Evolutionary conservation across 495 filamentous ascomycete species (phyloP).

Genomic region (Hypoxylon fragiforme): DNA sequence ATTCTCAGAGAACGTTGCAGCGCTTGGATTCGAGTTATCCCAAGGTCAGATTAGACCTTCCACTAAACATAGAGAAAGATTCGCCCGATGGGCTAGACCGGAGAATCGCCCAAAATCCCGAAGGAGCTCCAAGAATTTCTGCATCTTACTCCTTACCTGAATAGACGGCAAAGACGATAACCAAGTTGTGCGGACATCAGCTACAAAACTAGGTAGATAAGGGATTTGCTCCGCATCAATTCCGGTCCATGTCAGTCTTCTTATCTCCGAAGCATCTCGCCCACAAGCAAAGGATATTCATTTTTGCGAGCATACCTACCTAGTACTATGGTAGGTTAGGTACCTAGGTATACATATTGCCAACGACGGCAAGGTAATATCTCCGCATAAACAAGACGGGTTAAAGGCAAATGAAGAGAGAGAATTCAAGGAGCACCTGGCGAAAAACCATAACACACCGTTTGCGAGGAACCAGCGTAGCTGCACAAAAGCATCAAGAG

Average conservation of each 20-base stretch:
- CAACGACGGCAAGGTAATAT: too few relatives aligned
- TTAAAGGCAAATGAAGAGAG: slow-evolving; percentile 11
- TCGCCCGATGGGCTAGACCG: neutral
- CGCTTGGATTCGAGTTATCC: neutral
- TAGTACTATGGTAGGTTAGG: too few relatives aligned
- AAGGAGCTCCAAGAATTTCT: neutral
- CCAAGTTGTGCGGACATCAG: too few relatives aligned
- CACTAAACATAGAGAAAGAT: neutral
- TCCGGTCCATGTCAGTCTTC: too few relatives aligned
- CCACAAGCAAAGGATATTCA: too few relatives aligned
- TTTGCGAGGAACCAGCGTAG: neutral
- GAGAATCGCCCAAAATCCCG: neutral
- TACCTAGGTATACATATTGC: too few relatives aligned
- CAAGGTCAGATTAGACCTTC: neutral
- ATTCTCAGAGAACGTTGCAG: neutral
- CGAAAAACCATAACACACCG: neutral
- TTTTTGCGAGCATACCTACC: too few relatives aligned
- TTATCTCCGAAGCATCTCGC: too few relatives aligned
- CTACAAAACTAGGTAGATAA: too few relatives aligned
- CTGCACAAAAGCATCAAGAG: neutral
- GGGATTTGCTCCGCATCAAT: too few relatives aligned
- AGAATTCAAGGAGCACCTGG: neutral
- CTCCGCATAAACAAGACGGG: too few relatives aligned
- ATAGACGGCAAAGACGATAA: too few relatives aligned
- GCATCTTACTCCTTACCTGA: neutral